Percentiles rank a stretch among this genome's conserved stretches.
phyloP scores from a whole-genome alignment of 768 basidiomycete species.

The Tricholoma terreum region DNA sequence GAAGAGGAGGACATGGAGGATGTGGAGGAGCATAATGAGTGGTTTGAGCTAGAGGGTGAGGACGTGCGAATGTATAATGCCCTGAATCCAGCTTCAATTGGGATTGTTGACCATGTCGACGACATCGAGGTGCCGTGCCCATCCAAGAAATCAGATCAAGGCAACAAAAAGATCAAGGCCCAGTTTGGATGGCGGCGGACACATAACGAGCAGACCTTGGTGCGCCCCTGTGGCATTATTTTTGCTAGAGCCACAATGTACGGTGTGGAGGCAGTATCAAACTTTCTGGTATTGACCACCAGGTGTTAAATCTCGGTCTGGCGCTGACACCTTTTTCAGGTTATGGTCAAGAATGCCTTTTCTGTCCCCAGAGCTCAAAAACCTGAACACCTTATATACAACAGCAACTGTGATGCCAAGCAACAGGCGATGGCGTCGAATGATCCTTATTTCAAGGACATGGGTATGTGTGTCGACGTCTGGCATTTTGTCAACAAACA shows the following conservation, averaged over 20 bases:
- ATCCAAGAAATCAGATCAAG: slow-evolving; percentile 9
- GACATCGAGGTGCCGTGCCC: background rate
- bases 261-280: slow-evolving; percentile 21
- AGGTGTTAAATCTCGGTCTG: background rate
- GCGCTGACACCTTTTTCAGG: slow-evolving; percentile 1
- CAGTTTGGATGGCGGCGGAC: slow-evolving; percentile 27
- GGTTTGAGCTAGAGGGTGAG: background rate
- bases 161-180: slow-evolving; percentile 19
- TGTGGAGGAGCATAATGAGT: background rate
- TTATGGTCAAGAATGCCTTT: slow-evolving; percentile 17
- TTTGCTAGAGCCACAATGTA: slow-evolving; percentile 24
- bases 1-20: background rate
- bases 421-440: slow-evolving; percentile 6
- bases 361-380: slow-evolving; percentile 2
- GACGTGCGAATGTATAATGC: background rate
- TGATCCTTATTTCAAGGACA: slow-evolving; percentile 16
- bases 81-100: background rate
- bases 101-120: background rate
- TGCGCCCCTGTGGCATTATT: slow-evolving; percentile 26
- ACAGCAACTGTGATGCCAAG: slow-evolving; percentile 22
- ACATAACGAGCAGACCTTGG: slow-evolving; percentile 28
- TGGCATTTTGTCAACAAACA: slow-evolving; percentile 17
- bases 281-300: slow-evolving; percentile 11
- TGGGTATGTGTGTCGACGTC: slow-evolving; percentile 24
- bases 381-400: slow-evolving; percentile 21